Conservation (phyloP, 192 early-diverging fungal species). For the Coemansia sp. region DNA sequence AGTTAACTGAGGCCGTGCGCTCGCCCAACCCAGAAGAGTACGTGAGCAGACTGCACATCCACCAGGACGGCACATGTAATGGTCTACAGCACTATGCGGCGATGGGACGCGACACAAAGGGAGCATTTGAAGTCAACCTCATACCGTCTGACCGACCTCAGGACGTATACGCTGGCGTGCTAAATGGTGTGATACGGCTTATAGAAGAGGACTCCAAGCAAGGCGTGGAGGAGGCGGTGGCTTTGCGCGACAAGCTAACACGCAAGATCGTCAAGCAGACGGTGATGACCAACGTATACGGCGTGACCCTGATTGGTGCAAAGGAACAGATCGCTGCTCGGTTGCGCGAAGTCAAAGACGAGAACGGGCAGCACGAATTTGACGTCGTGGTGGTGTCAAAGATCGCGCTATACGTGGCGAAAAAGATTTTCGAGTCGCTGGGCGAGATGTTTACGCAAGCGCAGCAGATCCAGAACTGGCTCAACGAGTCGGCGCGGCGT, state of each 20-base stretch:
- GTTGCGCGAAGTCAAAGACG: conserved; percentile 74
- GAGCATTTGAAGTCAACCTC: conserved; percentile 89
- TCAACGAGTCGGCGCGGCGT: conserved; percentile 81
- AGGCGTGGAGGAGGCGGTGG: conserved; percentile 64
- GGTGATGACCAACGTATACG: conserved; percentile 99
- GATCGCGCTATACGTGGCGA: conserved; percentile 74
- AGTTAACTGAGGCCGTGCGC: conserved; percentile 72
- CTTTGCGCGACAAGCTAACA: conserved; percentile 71
- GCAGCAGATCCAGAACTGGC: conserved; percentile 89
- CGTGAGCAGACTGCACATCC: conserved; percentile 78
- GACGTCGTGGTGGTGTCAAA: conserved; percentile 17
- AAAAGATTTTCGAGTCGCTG: conserved; percentile 80
- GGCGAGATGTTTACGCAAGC: conserved; percentile 91
- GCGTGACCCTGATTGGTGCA: conserved; percentile 96
- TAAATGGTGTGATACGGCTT: conserved; percentile 67
- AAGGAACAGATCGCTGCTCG: conserved; percentile 82
- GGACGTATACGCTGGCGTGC: conserved; percentile 92
- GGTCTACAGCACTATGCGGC: conserved; percentile 99
- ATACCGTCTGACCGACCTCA: conserved; percentile 79
- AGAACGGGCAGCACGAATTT: conserved; percentile 67
- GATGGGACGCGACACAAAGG: conserved; percentile 85
- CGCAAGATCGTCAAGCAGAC: conserved; percentile 98
- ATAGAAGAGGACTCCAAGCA: conserved; percentile 68
- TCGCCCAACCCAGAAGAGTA: conserved; percentile 73
- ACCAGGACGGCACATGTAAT: conserved; percentile 98